Evolutionary conservation across 1,284 basidiomycete species (phyloP).

Genomic region (Filobasidium uniguttulatum): DNA sequence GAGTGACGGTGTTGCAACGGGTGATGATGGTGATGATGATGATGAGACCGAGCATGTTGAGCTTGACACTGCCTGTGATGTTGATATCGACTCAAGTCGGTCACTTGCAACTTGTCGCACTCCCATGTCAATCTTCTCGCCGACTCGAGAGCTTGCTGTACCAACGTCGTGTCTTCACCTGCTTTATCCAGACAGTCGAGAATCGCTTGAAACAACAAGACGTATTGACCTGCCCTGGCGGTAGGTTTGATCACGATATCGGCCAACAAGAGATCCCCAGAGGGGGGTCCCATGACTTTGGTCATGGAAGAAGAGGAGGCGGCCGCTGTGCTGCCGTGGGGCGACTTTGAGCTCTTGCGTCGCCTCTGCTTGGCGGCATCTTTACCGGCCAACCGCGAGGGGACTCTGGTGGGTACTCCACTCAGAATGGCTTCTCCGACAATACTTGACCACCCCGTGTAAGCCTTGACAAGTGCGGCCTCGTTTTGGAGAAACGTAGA

Average conservation of each 20-base stretch:
- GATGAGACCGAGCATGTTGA: not conserved
- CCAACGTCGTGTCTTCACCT: constrained; percentile 1
- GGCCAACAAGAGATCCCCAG: not conserved
- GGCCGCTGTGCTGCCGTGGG: too few species aligned
- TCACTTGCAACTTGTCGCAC: not conserved
- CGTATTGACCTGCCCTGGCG: not conserved
- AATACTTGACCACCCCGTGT: not conserved
- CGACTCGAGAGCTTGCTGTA: not conserved
- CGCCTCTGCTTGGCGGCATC: not conserved
- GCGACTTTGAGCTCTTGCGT: too few species aligned
- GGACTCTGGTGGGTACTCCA: not conserved
- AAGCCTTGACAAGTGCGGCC: not conserved
- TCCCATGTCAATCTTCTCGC: not conserved
- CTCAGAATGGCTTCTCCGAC: not conserved
- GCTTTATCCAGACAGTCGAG: not conserved
- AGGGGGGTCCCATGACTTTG: not conserved
- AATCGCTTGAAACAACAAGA: not conserved
- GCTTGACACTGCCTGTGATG: not conserved
- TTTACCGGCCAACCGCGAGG: not conserved
- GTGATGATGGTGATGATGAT: not conserved
- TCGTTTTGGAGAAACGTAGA: not conserved
- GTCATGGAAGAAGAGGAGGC: not conserved
- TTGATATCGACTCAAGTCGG: constrained; percentile 1
- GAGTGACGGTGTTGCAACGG: too few species aligned
- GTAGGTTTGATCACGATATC: constrained; percentile 3